Base-by-base conservation (phyloP, 768 basidiomycete genomes). In the Lentinula boryana region DNA sequence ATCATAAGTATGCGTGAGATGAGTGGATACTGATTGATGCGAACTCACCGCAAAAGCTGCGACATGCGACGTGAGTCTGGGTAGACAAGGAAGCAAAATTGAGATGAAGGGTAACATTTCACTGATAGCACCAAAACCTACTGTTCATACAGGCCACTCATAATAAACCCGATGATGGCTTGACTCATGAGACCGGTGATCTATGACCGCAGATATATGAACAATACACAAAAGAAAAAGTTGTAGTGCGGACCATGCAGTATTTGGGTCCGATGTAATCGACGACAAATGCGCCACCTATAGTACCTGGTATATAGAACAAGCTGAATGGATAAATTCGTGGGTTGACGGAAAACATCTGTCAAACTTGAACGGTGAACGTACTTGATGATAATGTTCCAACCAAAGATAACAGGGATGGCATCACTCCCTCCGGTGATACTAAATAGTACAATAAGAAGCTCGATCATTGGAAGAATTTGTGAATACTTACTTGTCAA, bases 301-400 rank as follows among this genome's bases (percentile, higher is more conserved):
- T 61, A 1, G 89, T 88, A 35, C 84, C 83, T 64, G 83, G 87
- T n/a, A 89, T 79, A 67, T 89, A 87, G 71, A 86, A 86, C 68
- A 81, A 71, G 70, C 83, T 84, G 62, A 60, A 46, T 33, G 59
- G 40, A 23, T 27, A 15, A 51, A 64, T 43, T 60, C 56, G 43
- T 4, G 58, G 15, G 23, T 75, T 74, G 65, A 75, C 77, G 66
- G 75, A 79, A 43, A 76, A 76, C 63, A 78, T 65, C 61, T 71
- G 72, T 32, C 18, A 52, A 54, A 56, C 7, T 49, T 32, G 55
- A 36, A 41, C 18, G 8, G 15, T 3, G 41, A 46, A 18, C 82
- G 48, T 70, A 91, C 91, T 91, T 89, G 76, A 93, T 88, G 32
- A 95, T 84, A 46, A 89, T 86, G 64, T 81, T 84, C 94, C 93